These are phyloP conservation scores for Microsporum audouinii DNA, from an alignment of 2,329 filamentous ascomycete genomes.

Conservation along the genomic window DNA sequence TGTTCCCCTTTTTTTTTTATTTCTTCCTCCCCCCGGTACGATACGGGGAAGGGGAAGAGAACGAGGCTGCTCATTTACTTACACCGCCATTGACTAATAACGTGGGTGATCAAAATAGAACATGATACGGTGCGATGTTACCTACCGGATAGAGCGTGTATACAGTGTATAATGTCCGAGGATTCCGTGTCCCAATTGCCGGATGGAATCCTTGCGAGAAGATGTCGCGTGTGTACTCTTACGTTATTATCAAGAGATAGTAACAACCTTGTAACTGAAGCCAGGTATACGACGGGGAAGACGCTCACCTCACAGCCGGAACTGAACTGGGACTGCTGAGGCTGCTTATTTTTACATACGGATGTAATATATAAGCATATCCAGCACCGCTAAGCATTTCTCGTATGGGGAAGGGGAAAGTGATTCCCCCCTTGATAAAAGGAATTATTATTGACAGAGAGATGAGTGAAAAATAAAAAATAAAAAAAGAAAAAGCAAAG, in stretches of 20 bases:
- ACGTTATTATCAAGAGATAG: neutral
- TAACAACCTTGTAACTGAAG: too few relatives aligned
- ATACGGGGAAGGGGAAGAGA: neutral
- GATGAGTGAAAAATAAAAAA: neutral
- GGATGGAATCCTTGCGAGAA: neutral
- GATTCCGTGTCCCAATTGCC: neutral
- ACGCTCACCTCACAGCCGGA: neutral
- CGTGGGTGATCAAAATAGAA: neutral
- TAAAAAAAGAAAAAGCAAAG: neutral
- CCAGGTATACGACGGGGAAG: neutral
- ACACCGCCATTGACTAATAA: neutral
- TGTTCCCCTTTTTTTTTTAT: neutral
- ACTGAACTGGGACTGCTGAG: neutral
- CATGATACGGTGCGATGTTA: constrained; percentile 2
- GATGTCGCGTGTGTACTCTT: neutral
- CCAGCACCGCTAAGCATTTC: neutral
- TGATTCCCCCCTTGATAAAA: constrained; percentile 3
- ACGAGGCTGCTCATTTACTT: neutral
- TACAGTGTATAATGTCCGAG: neutral
- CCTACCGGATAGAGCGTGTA: neutral
- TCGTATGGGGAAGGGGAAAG: constrained; percentile 1
- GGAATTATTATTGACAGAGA: constrained; percentile 1
- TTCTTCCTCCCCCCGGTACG: neutral
- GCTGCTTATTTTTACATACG: neutral
- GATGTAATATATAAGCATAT: neutral